Percentiles rank a stretch among this genome's conserved stretches.
phyloP scores from a whole-genome alignment of 768 basidiomycete genomes.

The Kwoniella dejecticola region DNA sequence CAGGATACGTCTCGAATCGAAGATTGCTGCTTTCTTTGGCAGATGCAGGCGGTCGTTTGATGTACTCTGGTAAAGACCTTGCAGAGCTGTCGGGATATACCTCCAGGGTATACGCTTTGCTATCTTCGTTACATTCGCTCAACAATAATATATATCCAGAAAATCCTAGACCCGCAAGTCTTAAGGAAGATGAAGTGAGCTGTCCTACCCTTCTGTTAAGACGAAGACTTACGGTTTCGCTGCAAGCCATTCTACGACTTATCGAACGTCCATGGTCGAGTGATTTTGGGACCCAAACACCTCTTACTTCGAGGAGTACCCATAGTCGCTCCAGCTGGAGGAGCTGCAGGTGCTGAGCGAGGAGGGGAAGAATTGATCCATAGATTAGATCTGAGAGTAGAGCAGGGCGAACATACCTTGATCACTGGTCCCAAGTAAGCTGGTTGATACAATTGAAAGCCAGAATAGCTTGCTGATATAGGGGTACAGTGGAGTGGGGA shows the following conservation, averaged over 20 bases:
- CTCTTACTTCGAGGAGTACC: slow-evolving; percentile 56
- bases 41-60: slow-evolving; percentile 90
- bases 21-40: slow-evolving; percentile 89
- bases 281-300: slow-evolving; percentile 63
- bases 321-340: slow-evolving; percentile 58
- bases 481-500: slow-evolving; percentile 75
- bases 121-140: slow-evolving; percentile 81
- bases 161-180: slow-evolving; percentile 59
- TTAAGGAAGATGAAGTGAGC: slow-evolving; percentile 52
- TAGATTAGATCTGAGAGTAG: slow-evolving; percentile 67
- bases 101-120: slow-evolving; percentile 79
- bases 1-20: slow-evolving; percentile 89
- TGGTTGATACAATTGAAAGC: background rate
- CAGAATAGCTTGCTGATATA: slow-evolving; percentile 16
- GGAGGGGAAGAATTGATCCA: slow-evolving; percentile 66
- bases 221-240: background rate
- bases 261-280: slow-evolving; percentile 63
- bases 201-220: background rate
- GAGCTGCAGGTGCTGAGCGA: slow-evolving; percentile 53
- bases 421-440: slow-evolving; percentile 73
- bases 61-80: slow-evolving; percentile 96
- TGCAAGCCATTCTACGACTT: slow-evolving; percentile 63
- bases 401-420: slow-evolving; percentile 78
- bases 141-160: slow-evolving; percentile 56
- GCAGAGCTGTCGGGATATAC: slow-evolving; percentile 94